A percentile compares a stretch with the other conserved stretches of the same genome.
Evolutionary conservation across 495 filamentous ascomycete species (phyloP).

Genomic region (Aspergillus wentii): DNA sequence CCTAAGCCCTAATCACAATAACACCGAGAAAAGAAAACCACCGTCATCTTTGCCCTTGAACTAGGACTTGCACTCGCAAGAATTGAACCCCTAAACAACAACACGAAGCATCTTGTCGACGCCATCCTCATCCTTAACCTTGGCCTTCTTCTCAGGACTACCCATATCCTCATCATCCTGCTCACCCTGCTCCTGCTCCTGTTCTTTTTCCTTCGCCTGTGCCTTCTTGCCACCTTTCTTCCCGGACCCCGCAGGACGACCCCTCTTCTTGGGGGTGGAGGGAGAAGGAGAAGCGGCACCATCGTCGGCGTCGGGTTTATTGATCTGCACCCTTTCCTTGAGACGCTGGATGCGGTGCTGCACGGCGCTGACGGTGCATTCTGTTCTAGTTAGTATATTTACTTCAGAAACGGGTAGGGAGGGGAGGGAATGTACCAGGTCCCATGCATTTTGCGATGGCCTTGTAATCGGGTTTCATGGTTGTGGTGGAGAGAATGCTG

Average conservation of each 20-base stretch:
- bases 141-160: too few species aligned
- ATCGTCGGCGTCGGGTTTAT: neutral
- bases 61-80: too few species aligned
- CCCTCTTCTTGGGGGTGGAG: neutral
- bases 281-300: neutral
- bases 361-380: constrained; percentile 24
- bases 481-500: constrained; percentile 15
- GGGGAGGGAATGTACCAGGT: constrained; percentile 9
- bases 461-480: constrained; percentile 14
- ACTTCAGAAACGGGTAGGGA: too few species aligned
- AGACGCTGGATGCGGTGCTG: constrained; percentile 24
- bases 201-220: neutral
- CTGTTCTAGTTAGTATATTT: constrained; percentile 6
- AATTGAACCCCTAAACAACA: too few species aligned
- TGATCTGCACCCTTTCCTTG: constrained; percentile 8
- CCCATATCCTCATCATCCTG: neutral
- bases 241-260: neutral
- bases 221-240: neutral
- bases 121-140: too few species aligned
- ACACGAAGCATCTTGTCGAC: too few species aligned
- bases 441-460: constrained; percentile 24
- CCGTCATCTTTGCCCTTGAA: too few species aligned
- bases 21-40: too few species aligned
- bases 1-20: too few species aligned
- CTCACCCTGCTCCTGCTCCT: neutral